These are phyloP conservation scores for Chalciporus piperatus DNA, from an alignment of 768 basidiomycete genomes.

Conservation along the genomic window DNA sequence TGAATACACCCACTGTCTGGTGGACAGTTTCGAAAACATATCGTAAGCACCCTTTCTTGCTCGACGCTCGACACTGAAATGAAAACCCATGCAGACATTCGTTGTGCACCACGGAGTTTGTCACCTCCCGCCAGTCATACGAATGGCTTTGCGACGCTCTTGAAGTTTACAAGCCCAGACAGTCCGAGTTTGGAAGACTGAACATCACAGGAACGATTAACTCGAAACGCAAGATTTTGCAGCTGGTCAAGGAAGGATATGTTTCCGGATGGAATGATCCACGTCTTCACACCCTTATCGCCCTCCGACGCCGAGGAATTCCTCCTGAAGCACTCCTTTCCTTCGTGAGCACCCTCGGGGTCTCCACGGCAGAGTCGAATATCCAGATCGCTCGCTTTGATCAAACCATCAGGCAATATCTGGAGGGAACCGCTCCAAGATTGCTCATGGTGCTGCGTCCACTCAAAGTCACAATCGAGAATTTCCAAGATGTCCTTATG, in stretches of 20 bases:
- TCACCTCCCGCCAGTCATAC: constrained; percentile 93
- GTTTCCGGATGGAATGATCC: constrained; percentile 98
- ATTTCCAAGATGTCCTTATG: constrained; percentile 75
- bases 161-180: constrained; percentile 95
- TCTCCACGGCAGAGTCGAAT: constrained; percentile 79
- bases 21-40: constrained; percentile 98
- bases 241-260: constrained; percentile 79
- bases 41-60: constrained; percentile 59
- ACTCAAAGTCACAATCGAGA: constrained; percentile 88
- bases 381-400: constrained; percentile 91
- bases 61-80: neutral
- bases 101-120: constrained; percentile 93
- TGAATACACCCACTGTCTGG: constrained; percentile 97
- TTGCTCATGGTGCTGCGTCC: constrained; percentile 90
- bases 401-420: constrained; percentile 80
- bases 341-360: constrained; percentile 93
- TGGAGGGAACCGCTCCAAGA: constrained; percentile 85
- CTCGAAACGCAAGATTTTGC: constrained; percentile 93
- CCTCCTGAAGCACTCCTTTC: constrained; percentile 95
- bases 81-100: constrained; percentile 66
- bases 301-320: constrained; percentile 89
- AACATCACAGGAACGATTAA: constrained; percentile 93
- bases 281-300: constrained; percentile 93
- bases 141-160: constrained; percentile 99
- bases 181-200: constrained; percentile 94